A percentile compares a stretch with the other conserved stretches of the same genome.
phyloP scores from a whole-genome alignment of 2,329 filamentous ascomycete genomes.

The Colletotrichum sp. region DNA sequence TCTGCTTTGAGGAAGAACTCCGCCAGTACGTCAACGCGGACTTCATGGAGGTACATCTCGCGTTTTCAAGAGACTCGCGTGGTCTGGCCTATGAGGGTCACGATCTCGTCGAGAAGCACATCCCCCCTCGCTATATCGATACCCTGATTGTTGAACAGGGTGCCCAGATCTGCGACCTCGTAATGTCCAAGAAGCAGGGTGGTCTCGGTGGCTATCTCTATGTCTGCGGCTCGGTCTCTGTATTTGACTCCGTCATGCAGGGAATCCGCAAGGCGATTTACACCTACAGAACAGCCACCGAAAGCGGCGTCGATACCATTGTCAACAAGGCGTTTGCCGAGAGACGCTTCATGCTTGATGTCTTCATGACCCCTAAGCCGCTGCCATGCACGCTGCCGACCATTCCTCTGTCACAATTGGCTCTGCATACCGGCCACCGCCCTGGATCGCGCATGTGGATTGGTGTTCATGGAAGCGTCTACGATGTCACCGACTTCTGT shows the following conservation, averaged over 20 bases:
- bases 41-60: slow-evolving; percentile 57
- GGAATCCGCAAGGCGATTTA: slow-evolving; percentile 61
- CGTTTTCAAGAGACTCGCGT: slow-evolving; percentile 54
- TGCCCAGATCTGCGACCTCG: slow-evolving; percentile 54
- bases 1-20: slow-evolving; percentile 55
- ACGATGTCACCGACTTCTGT: slow-evolving; percentile 58
- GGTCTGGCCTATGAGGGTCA: slow-evolving; percentile 51
- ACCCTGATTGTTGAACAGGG: slow-evolving; percentile 56
- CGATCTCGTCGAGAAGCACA: slow-evolving; percentile 55
- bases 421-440: slow-evolving; percentile 55
- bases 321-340: slow-evolving; percentile 60
- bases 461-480: slow-evolving; percentile 56
- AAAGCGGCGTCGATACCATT: slow-evolving; percentile 55
- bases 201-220: slow-evolving; percentile 39
- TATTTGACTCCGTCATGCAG: slow-evolving; percentile 60
- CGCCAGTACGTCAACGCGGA: slow-evolving; percentile 50
- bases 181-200: slow-evolving; percentile 62
- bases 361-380: slow-evolving; percentile 61
- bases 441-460: slow-evolving; percentile 55
- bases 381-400: slow-evolving; percentile 55
- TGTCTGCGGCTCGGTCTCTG: slow-evolving; percentile 30
- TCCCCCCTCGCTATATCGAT: slow-evolving; percentile 57
- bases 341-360: slow-evolving; percentile 60
- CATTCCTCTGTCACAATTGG: slow-evolving; percentile 54
- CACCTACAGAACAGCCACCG: slow-evolving; percentile 54